Evolutionary conservation across 441 rosid species (phyloP).

Genomic region (Bruguiera hainesii): DNA sequence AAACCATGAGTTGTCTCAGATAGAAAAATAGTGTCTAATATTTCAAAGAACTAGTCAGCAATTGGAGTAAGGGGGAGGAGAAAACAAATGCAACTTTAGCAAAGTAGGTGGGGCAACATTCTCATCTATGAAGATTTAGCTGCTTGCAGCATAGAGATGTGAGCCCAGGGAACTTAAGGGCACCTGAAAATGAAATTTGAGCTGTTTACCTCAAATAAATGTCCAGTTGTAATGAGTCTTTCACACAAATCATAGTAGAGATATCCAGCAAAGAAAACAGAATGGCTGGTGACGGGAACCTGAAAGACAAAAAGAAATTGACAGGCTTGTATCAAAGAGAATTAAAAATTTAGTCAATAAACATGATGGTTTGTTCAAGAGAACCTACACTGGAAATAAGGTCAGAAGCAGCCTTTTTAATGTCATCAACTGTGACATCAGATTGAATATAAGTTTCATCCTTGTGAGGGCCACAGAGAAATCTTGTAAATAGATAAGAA

Average conservation of each 20-base stretch:
- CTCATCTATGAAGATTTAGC: neutral
- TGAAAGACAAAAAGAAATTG: conserved; percentile 26
- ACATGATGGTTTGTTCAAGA: conserved; percentile 1
- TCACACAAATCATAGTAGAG: conserved; percentile 83
- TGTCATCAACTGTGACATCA: conserved; percentile 45
- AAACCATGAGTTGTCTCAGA: neutral
- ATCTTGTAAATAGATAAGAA: conserved; percentile 32
- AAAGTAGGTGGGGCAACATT: neutral
- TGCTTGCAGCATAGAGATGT: neutral
- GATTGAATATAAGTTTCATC: conserved; percentile 29
- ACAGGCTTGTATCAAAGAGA: conserved; percentile 9
- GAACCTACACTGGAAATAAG: conserved; percentile 65
- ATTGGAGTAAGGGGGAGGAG: no score
- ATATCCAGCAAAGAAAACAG: conserved; percentile 66
- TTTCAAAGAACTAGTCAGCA: neutral
- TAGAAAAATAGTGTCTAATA: neutral
- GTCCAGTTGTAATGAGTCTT: conserved; percentile 58
- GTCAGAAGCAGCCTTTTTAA: conserved; percentile 52
- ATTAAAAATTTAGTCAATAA: conserved; percentile 9
- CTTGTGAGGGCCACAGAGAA: conserved; percentile 24
- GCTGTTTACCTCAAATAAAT: conserved; percentile 64
- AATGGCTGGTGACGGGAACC: conserved; percentile 50
- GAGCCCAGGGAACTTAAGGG: neutral
- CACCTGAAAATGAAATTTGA: conserved; percentile 21
- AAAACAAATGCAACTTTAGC: neutral